Conservation (phyloP, 345 rosid species). For the Aurinia saxatilis region DNA sequence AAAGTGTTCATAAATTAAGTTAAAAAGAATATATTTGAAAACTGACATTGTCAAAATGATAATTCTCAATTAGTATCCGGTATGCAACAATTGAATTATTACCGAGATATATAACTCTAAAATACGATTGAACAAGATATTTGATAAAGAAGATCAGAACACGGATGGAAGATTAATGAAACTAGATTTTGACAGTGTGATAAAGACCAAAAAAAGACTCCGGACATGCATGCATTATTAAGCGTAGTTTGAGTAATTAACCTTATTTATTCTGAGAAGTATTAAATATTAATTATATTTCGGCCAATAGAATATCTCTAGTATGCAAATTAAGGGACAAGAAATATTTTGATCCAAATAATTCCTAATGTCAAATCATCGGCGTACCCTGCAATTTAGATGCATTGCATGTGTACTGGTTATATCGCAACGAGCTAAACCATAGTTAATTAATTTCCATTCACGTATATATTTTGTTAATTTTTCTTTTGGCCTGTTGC, state of each 20-base stretch:
- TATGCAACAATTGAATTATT: no score
- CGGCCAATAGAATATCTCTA: not conserved
- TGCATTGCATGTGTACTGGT: constrained; percentile 21
- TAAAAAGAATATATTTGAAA: no score
- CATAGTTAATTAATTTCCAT: not conserved
- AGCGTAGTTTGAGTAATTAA: not conserved
- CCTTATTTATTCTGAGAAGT: not conserved
- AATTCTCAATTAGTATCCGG: no score
- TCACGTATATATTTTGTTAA: not conserved
- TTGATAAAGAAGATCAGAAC: no score
- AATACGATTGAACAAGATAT: no score
- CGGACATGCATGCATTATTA: not conserved
- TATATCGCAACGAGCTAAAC: not conserved
- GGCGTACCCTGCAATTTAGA: constrained; percentile 8
- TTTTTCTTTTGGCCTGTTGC: not conserved
- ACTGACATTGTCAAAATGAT: no score
- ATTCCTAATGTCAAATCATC: constrained; percentile 11
- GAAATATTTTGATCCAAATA: constrained; percentile 5
- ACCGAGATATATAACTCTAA: no score
- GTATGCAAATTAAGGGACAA: constrained; percentile 19
- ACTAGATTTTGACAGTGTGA: no score
- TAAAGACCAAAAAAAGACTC: not conserved
- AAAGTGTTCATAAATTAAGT: no score
- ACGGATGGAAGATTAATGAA: no score
- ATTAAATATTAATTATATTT: not conserved